Base-by-base conservation (phyloP, 306 rosid genomes). In the Castanea crenata region DNA sequence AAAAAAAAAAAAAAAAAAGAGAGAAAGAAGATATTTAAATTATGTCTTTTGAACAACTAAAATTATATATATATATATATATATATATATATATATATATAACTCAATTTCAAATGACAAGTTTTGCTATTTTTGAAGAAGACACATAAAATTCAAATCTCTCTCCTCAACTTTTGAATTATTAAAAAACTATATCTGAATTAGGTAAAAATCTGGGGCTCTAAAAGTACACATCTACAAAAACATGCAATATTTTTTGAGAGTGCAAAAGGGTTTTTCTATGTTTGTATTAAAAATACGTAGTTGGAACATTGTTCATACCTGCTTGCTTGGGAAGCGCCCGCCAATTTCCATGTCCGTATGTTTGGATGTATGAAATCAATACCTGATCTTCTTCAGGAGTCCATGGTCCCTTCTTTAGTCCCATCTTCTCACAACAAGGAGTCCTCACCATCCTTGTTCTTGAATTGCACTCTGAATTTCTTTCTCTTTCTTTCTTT, bases 291-390 rank as follows among this genome's bases (percentile, higher is more conserved):
- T 62, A 5, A 62, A 3, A 62, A 27, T 62, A 27, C 29, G n/a
- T 2, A 52, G 18, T 12, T 38, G 16, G 4, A 13, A 8, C 20
- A 4, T n/a, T 25, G 1, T 56, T 57, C 44, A 58, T 84, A 94
- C 99, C 98, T 46, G 99, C 96, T 75, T 84, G 96, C 41, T 93
- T 95, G 0, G 99, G 99, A 59, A 95, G 99, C 46, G 99, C 98
- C 62, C 99, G 92, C 99, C 99, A 95, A 51, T 95, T 95, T 32
- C 80, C 87, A 88, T 93, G 97, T 71, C 99, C 99, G 77, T 89
- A 76, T 20, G 69, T 76, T 5, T 88, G 81, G 64, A 95, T 82
- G 83, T 81, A 93, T 71, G 92, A 87, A 1, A 69, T 80, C 77
- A 95, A 86, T 63, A 91, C 78, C 74, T 86, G 87, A 81, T 95